Percentiles rank a stretch among this genome's conserved stretches.
Evolutionary conservation across 441 rosid genomes (phyloP).

Genomic region (Populus hybrid): DNA sequence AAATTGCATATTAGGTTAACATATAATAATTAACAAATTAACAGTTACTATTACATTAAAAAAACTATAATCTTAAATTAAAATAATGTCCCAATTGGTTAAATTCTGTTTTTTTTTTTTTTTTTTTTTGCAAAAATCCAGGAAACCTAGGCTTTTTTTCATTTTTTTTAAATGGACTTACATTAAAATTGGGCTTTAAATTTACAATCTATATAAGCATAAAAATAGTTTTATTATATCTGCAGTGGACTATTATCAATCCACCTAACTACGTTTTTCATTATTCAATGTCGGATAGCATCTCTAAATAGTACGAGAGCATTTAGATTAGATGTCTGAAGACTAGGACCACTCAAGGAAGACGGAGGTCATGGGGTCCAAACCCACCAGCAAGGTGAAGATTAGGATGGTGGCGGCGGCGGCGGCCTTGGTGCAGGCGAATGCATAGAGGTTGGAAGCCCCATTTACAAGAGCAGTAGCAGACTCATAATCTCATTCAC

Average conservation of each 20-base stretch:
- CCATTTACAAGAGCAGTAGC: conserved; percentile 31
- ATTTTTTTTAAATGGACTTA: too few relatives aligned
- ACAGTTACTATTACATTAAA: too few relatives aligned
- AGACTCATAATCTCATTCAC: conserved; percentile 38
- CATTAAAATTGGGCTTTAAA: too few relatives aligned
- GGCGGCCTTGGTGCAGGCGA: conserved; percentile 32
- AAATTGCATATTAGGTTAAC: too few relatives aligned
- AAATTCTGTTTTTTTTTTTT: too few relatives aligned
- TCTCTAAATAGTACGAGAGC: neutral
- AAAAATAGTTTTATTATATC: too few relatives aligned
- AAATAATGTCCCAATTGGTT: too few relatives aligned
- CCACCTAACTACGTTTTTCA: neutral
- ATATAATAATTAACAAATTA: too few relatives aligned
- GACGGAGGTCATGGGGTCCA: conserved; percentile 36
- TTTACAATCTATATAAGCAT: neutral
- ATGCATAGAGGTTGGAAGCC: conserved; percentile 33
- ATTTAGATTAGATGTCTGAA: neutral
- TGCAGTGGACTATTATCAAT: neutral
- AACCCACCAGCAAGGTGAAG: conserved; percentile 28
- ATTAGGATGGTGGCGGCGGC: neutral
- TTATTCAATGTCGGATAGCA: neutral
- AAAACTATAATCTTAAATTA: too few relatives aligned
- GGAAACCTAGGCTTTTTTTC: too few relatives aligned
- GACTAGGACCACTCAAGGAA: conserved; percentile 21
- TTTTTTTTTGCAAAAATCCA: too few relatives aligned